Conservation (phyloP, 129 eudicot genomes). For the Flaveria brownii region DNA sequence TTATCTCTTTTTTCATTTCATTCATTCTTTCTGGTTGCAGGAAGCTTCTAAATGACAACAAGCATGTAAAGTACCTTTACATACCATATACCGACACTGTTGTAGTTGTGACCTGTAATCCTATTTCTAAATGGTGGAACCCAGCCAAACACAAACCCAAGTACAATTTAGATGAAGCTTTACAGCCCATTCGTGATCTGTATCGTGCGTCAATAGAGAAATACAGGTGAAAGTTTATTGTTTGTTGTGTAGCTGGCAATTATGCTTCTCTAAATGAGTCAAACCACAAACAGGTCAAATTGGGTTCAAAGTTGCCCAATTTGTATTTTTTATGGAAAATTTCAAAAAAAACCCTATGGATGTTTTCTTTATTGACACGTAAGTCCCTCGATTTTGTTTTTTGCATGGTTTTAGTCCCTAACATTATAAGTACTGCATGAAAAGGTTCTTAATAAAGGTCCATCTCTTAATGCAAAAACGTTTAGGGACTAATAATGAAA, state of each 20-base stretch:
- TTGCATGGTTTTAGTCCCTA: background rate
- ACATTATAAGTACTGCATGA: background rate
- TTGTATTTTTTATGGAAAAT: background rate
- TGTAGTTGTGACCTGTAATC: conserved; percentile 93
- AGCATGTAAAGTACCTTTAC: conserved; percentile 90
- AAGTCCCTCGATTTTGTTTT: background rate
- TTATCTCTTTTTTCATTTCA: conserved; percentile 1
- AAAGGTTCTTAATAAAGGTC: background rate
- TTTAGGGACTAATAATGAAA: background rate
- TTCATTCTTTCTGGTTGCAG: conserved; percentile 44
- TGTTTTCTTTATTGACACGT: background rate
- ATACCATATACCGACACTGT: conserved; percentile 94
- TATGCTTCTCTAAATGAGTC: conserved; percentile 10
- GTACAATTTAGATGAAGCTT: conserved; percentile 77
- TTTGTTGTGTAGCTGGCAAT: conserved; percentile 3
- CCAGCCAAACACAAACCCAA: conserved; percentile 76
- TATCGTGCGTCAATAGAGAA: conserved; percentile 56
- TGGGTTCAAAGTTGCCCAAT: background rate
- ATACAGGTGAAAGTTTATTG: conserved; percentile 53
- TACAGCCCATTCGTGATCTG: conserved; percentile 80
- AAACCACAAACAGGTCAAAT: background rate
- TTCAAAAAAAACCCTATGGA: background rate
- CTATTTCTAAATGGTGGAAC: conserved; percentile 79
- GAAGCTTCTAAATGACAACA: conserved; percentile 85
- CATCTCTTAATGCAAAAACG: background rate